A percentile compares a stretch with the other conserved stretches of the same genome.
Evolutionary conservation across 148 eudicot genomes (phyloP).

Genomic region (Polygonum aviculare): DNA sequence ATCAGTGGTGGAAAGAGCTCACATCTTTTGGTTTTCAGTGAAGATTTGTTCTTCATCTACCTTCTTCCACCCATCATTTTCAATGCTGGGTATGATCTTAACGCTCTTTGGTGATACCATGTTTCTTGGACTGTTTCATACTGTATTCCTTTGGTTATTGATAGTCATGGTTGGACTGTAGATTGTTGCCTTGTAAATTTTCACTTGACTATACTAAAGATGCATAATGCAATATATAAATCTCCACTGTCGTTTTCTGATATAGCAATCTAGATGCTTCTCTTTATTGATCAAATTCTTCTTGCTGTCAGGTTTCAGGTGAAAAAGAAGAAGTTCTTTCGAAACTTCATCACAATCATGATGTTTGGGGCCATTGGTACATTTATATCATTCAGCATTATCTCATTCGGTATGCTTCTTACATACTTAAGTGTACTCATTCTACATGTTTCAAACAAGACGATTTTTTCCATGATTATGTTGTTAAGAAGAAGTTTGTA

Average conservation of each 20-base stretch:
- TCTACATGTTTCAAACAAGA: not conserved
- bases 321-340: slow-evolving; percentile 65
- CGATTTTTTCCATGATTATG: not conserved
- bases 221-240: not conserved
- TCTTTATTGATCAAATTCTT: not conserved
- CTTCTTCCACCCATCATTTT: slow-evolving; percentile 78
- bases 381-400: slow-evolving; percentile 43
- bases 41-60: slow-evolving; percentile 72
- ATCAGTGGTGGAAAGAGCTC: slow-evolving; percentile 52
- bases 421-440: not conserved
- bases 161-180: not conserved
- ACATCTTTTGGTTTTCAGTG: slow-evolving; percentile 53
- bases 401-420: slow-evolving; percentile 30
- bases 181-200: not conserved
- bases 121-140: not conserved
- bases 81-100: slow-evolving; percentile 55
- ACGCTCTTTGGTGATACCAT: not conserved
- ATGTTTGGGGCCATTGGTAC: slow-evolving; percentile 60
- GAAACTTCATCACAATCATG: slow-evolving; percentile 55
- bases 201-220: not conserved
- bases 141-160: not conserved
- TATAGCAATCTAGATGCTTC: not conserved
- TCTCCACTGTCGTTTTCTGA: not conserved
- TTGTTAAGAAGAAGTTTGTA: not conserved
- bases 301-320: slow-evolving; percentile 48